These are phyloP conservation scores for Cordyceps cicadae DNA, from an alignment of 2,329 filamentous ascomycete genomes.

Conservation along the genomic window DNA sequence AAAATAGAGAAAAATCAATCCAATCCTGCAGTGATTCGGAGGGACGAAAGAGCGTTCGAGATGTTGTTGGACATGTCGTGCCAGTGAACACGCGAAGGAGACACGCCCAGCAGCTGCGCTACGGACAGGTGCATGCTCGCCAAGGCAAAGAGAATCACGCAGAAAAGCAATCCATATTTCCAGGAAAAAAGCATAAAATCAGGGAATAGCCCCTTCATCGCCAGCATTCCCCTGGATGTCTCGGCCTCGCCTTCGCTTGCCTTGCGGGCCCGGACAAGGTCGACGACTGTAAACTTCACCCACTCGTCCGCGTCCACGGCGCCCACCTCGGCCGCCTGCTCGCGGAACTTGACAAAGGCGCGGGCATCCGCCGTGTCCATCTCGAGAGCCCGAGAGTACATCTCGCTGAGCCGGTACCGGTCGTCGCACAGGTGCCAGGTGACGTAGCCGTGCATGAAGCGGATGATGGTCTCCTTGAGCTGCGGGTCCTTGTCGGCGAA, in stretches of 20 bases:
- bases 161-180: neutral
- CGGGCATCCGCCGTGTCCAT: neutral
- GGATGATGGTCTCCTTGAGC: slow-evolving; percentile 15
- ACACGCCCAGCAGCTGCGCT: neutral
- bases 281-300: neutral
- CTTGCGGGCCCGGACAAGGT: neutral
- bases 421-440: slow-evolving; percentile 17
- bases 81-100: neutral
- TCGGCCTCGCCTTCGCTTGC: too few species aligned
- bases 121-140: neutral
- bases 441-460: slow-evolving; percentile 16
- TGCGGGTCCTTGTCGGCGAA: slow-evolving; percentile 15
- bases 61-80: neutral
- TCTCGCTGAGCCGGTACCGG: slow-evolving; percentile 15
- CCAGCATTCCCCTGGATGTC: neutral
- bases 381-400: slow-evolving; percentile 2
- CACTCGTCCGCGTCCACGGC: neutral
- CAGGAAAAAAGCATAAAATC: neutral
- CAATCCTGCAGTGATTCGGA: neutral
- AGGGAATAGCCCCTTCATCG: neutral
- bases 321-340: neutral
- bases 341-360: neutral
- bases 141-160: neutral
- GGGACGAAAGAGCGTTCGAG: neutral
- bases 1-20: too few species aligned